Percentiles rank a stretch among this genome's conserved stretches.
phyloP scores from a whole-genome alignment of 2,329 filamentous ascomycete genomes.

The Beauveria bassiana region DNA sequence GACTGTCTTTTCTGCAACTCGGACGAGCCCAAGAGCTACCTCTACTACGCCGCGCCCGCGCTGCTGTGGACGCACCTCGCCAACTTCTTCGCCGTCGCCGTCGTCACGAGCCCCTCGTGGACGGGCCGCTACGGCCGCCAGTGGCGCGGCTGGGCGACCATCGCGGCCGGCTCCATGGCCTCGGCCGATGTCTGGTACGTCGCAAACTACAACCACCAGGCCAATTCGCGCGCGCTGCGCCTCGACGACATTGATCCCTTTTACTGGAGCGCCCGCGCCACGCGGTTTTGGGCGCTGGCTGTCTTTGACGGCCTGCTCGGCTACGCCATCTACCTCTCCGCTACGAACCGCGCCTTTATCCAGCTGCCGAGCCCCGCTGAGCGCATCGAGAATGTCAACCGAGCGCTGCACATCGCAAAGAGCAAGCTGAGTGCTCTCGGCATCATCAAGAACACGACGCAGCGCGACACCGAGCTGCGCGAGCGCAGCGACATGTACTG shows the following conservation, averaged over 20 bases:
- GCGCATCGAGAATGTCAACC: constrained; percentile 54
- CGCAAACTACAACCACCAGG: constrained; percentile 55
- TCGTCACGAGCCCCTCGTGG: constrained; percentile 63
- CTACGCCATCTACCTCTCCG: constrained; percentile 62
- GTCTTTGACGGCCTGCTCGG: constrained; percentile 57
- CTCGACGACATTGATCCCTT: constrained; percentile 60
- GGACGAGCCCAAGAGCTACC: constrained; percentile 62
- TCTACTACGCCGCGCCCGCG: constrained; percentile 71
- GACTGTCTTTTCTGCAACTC: constrained; percentile 75
- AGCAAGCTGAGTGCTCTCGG: constrained; percentile 64
- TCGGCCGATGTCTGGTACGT: constrained; percentile 59
- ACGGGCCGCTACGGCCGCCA: constrained; percentile 54
- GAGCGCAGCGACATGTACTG: constrained; percentile 65
- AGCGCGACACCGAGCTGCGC: constrained; percentile 65
- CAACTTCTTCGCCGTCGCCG: constrained; percentile 64
- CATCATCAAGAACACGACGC: constrained; percentile 71
- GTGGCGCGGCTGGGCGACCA: constrained; percentile 66
- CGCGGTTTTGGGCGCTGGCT: constrained; percentile 58
- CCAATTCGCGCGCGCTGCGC: constrained; percentile 55
- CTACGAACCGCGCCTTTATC: constrained; percentile 72
- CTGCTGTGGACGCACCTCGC: constrained; percentile 70
- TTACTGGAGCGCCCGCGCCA: constrained; percentile 59
- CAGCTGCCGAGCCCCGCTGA: constrained; percentile 53
- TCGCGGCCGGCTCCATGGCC: constrained; percentile 51
- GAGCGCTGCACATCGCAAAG: constrained; percentile 50